A percentile compares a stretch with the other conserved stretches of the same genome.
Evolutionary conservation across 148 eudicot genomes (phyloP).

Genomic region (Vaccinium vitisidaea): DNA sequence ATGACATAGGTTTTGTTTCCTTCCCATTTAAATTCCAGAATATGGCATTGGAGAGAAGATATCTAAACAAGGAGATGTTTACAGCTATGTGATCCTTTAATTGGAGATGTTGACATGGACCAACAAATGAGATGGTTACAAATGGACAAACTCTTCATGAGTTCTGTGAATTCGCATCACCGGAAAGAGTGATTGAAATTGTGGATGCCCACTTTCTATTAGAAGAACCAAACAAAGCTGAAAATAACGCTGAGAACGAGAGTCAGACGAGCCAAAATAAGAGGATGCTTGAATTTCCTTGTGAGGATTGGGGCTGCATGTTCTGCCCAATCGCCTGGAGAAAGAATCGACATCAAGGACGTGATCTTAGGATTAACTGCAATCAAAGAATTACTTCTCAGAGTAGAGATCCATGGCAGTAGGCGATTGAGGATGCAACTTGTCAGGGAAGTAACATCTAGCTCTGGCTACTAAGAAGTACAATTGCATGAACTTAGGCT

Average conservation of each 20-base stretch:
- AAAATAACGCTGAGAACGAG: not conserved
- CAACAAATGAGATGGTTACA: not conserved
- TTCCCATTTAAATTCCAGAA: not conserved
- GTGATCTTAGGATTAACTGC: not conserved
- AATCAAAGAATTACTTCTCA: not conserved
- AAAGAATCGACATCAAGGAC: not conserved
- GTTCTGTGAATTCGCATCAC: not conserved
- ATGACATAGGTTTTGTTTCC: not conserved
- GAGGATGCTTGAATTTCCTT: not conserved
- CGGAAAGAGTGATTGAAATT: not conserved
- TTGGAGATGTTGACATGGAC: not conserved
- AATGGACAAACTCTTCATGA: not conserved
- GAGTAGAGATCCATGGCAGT: not conserved
- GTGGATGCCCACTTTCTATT: not conserved
- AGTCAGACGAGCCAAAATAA: not conserved
- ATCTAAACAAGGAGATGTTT: constrained; percentile 4
- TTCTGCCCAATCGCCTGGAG: not conserved
- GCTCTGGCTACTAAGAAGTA: not conserved
- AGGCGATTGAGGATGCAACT: not conserved
- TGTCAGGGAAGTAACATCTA: not conserved
- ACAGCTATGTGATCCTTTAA: not conserved
- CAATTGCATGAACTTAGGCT: not conserved
- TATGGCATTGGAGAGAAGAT: not conserved
- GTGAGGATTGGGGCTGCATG: constrained; percentile 8
- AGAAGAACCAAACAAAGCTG: not conserved